Conservation (phyloP, 371 early-diverging fungal genomes). For the Saksenaea vasiformis region DNA sequence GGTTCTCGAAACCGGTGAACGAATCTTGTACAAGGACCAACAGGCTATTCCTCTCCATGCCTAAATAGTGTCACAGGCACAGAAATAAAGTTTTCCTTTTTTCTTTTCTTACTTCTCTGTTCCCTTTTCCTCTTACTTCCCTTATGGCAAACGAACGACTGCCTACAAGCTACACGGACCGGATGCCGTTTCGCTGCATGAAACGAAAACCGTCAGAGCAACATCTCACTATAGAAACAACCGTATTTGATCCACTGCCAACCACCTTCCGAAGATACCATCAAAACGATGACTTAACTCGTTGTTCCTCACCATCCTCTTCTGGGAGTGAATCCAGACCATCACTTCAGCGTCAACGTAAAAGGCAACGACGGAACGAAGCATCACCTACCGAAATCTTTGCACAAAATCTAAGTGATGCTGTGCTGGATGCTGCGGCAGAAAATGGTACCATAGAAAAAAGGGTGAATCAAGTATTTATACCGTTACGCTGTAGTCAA, state of each 20-base stretch:
- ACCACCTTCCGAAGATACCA: slow-evolving; percentile 12
- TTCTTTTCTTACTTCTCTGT: slow-evolving; percentile 4
- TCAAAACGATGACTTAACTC: neutral
- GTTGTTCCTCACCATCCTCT: neutral
- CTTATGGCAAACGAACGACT: neutral
- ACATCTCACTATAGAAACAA: slow-evolving; percentile 30
- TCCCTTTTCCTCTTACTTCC: slow-evolving; percentile 1
- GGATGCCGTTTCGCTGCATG: neutral
- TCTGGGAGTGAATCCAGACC: slow-evolving; percentile 17
- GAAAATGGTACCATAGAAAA: neutral
- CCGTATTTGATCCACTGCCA: slow-evolving; percentile 21
- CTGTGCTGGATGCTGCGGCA: slow-evolving; percentile 39
- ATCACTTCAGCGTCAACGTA: slow-evolving; percentile 13
- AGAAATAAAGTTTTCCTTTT: slow-evolving; percentile 5
- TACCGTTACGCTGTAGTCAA: neutral
- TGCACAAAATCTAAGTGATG: slow-evolving; percentile 48
- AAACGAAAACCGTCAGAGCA: slow-evolving; percentile 5
- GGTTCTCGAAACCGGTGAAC: slow-evolving; percentile 11
- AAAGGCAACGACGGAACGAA: slow-evolving; percentile 9
- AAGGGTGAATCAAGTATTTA: neutral
- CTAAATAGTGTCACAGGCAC: slow-evolving; percentile 3
- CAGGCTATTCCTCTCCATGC: neutral
- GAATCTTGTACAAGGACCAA: slow-evolving; percentile 7
- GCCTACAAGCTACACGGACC: neutral
- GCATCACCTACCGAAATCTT: slow-evolving; percentile 42